Percentiles rank a stretch among this genome's conserved stretches.
Evolutionary conservation across 768 basidiomycete species (phyloP).

Genomic region (Xerocomus spinulosus): DNA sequence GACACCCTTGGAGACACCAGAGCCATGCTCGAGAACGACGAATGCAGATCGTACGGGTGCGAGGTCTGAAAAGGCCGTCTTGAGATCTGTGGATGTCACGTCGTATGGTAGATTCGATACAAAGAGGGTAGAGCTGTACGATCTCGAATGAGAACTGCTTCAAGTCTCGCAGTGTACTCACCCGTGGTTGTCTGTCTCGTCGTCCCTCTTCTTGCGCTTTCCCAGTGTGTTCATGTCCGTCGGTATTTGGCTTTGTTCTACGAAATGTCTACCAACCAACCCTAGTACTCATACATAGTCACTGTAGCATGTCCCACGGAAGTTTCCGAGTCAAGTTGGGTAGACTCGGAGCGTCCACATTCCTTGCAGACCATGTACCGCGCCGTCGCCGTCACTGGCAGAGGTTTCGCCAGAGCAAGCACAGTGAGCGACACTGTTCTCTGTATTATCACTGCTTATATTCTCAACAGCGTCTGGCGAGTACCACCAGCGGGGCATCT

Average conservation of each 20-base stretch:
- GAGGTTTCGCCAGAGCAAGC: slow-evolving; percentile 48
- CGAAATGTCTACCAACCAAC: no score
- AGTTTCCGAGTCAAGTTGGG: neutral
- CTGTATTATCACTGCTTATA: neutral
- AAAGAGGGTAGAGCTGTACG: slow-evolving; percentile 75
- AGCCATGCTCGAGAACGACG: slow-evolving; percentile 77
- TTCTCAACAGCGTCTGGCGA: slow-evolving; percentile 48
- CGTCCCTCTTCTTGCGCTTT: slow-evolving; percentile 28
- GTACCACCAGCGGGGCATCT: slow-evolving; percentile 44
- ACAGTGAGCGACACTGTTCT: slow-evolving; percentile 39
- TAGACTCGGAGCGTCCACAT: neutral
- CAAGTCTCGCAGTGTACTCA: slow-evolving; percentile 1
- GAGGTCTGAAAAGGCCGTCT: slow-evolving; percentile 91
- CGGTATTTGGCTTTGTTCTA: no score
- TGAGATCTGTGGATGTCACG: slow-evolving; percentile 84
- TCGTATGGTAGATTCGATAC: slow-evolving; percentile 90
- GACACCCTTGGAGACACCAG: slow-evolving; percentile 84
- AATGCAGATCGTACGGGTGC: slow-evolving; percentile 94
- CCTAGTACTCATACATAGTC: no score
- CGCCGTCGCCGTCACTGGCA: slow-evolving; percentile 48
- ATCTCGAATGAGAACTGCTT: neutral
- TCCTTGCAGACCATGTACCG: slow-evolving; percentile 40
- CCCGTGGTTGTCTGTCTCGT: slow-evolving; percentile 20
- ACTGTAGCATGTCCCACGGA: no score
- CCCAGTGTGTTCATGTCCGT: slow-evolving; percentile 10